These are phyloP conservation scores for Hydrangea macrophylla DNA, from an alignment of 148 eudicot species.

Conservation along the genomic window DNA sequence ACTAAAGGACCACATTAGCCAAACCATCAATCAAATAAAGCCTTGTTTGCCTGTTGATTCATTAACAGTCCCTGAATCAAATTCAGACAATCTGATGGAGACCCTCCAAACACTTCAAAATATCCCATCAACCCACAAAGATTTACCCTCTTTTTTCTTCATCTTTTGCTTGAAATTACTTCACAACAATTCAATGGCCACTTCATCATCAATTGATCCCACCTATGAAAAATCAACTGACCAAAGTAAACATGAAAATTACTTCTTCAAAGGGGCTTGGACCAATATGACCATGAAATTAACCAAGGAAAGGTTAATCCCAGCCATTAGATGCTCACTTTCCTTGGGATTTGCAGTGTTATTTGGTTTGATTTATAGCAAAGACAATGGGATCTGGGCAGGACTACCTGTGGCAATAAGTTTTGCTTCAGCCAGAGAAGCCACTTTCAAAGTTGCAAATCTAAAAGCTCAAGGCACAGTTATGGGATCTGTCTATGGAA, in stretches of 20 bases:
- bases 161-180: constrained; percentile 62
- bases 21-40: constrained; percentile 22
- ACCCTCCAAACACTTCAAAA: constrained; percentile 48
- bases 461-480: constrained; percentile 78
- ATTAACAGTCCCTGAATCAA: constrained; percentile 51
- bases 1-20: constrained; percentile 33
- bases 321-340: constrained; percentile 59
- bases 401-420: constrained; percentile 72
- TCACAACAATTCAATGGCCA: constrained; percentile 34
- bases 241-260: constrained; percentile 18
- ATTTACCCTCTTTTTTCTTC: constrained; percentile 58
- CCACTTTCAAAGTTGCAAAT: constrained; percentile 64
- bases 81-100: constrained; percentile 25
- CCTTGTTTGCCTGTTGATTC: constrained; percentile 32
- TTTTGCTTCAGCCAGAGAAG: constrained; percentile 55
- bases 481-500: constrained; percentile 68
- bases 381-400: constrained; percentile 66
- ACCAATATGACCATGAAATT: constrained; percentile 19
- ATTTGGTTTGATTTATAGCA: constrained; percentile 60
- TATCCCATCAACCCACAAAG: constrained; percentile 33
- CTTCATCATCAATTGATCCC: constrained; percentile 14
- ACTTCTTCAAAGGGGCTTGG: constrained; percentile 24
- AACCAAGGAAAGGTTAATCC: constrained; percentile 31
- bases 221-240: constrained; percentile 19
- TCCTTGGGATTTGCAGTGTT: constrained; percentile 69